A percentile compares a stretch with the other conserved stretches of the same genome.
phyloP scores from a whole-genome alignment of 257 asterid species.

The Solanum chaucha region DNA sequence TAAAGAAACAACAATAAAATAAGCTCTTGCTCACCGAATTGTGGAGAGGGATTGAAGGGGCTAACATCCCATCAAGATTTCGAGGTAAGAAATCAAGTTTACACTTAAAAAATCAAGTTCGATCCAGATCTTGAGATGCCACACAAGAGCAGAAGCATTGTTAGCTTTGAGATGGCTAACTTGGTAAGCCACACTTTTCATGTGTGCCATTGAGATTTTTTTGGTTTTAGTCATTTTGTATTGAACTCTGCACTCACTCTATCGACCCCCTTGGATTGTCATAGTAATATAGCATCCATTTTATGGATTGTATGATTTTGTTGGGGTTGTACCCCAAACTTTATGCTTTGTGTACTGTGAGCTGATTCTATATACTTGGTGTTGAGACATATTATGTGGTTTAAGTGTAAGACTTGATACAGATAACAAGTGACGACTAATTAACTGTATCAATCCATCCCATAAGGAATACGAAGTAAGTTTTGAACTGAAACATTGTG shows the following conservation, averaged over 20 bases:
- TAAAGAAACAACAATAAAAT: background rate
- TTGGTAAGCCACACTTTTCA: background rate
- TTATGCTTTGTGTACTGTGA: background rate
- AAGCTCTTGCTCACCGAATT: background rate
- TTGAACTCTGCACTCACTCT: background rate
- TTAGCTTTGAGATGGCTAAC: background rate
- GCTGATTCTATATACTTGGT: background rate
- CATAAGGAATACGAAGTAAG: too few relatives aligned
- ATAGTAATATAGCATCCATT: background rate
- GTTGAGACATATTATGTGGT: background rate
- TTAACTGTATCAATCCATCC: too few relatives aligned
- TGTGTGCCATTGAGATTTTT: background rate
- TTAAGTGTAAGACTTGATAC: background rate
- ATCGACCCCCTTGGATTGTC: background rate
- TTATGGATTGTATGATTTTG: background rate
- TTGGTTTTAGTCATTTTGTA: background rate
- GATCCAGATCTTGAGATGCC: background rate
- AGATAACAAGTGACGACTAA: too few relatives aligned
- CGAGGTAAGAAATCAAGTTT: background rate
- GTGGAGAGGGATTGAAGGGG: background rate
- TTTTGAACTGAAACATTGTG: too few relatives aligned
- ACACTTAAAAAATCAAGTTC: too few relatives aligned
- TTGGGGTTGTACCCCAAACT: background rate
- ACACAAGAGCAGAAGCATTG: background rate
- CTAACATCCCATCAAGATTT: background rate